Evolutionary conservation across 2,329 filamentous ascomycete species (phyloP), one percentile per base, ranked within the genome.

Genomic region (Cladosporium sp.): DNA sequence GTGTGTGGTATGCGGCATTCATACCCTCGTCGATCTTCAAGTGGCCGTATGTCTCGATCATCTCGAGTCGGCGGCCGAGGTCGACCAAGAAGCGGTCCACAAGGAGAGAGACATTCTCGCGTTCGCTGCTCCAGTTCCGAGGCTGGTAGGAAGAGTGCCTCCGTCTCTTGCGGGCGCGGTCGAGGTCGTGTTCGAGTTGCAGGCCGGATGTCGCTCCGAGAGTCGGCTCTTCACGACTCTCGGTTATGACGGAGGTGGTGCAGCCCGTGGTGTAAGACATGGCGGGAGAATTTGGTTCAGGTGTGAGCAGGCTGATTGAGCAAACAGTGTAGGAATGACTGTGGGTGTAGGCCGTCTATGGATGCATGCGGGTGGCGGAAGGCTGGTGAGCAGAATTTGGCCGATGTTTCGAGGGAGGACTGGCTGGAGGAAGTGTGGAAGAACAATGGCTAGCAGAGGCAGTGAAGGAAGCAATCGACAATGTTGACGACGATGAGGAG

Each of bases 31-130:
- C 95, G 71, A 96, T 85, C 67, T 90, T 90, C 66, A 93, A 80
- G 74, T 96, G 92, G 69, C 91, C 89, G 74, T 96, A 97, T 69
- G 87, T 88, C 79, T 99, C 95, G 56, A 98, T 85, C 77, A 92
- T 91, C 74, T 96, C 93, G 56, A 99, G 83, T 63, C 94, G 88
- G 70, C 90, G 86, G 79, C 96, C 93, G 51, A 99, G 84, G 76
- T 98, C 93, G 46, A 89, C 85, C 64, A 99, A 84, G 77, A 96
- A 95, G 59, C 90, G 80, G 74, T 95, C 92, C 59, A 95, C 79
- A 71, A 82, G 70, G 1, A 80, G 63, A 62, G 82, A 81, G 49
- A 83, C 76, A 71, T 83, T 81, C 65, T 84, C 82, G 5, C 77
- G 75, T 64, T 84, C 82, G 16, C 77, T 72, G 34, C 76, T 74